Evolutionary conservation across 1,139 yeast genomes (phyloP).

Genomic region (Blastobotrys capitulatus): DNA sequence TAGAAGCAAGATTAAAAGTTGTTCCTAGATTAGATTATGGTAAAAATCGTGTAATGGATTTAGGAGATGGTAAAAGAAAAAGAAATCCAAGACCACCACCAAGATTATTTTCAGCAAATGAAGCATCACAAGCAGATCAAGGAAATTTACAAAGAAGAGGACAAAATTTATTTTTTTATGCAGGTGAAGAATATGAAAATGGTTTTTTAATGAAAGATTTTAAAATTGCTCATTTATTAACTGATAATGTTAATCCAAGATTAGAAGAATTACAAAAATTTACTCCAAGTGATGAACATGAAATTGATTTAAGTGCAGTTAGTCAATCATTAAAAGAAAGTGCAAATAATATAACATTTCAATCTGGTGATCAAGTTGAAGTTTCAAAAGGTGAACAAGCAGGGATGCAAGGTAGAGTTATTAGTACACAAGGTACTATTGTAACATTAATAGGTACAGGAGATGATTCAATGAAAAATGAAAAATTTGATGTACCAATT

Average conservation of each 20-base stretch:
- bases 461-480: slow-evolving; percentile 45
- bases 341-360: slow-evolving; percentile 58
- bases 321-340: slow-evolving; percentile 77
- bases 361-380: slow-evolving; percentile 92
- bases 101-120: slow-evolving; percentile 58
- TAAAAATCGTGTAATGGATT: slow-evolving; percentile 52
- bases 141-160: slow-evolving; percentile 64
- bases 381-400: slow-evolving; percentile 91
- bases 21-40: slow-evolving; percentile 95
- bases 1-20: slow-evolving; percentile 85
- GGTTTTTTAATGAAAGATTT: slow-evolving; percentile 86
- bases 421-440: slow-evolving; percentile 61
- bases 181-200: slow-evolving; percentile 82
- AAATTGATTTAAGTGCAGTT: slow-evolving; percentile 77
- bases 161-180: slow-evolving; percentile 65
- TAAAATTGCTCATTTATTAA: slow-evolving; percentile 72
- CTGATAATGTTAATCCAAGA: slow-evolving; percentile 80
- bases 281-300: slow-evolving; percentile 68
- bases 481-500: slow-evolving; percentile 67
- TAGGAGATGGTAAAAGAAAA: slow-evolving; percentile 43
- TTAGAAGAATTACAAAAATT: slow-evolving; percentile 85
- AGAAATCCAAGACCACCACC: slow-evolving; percentile 74
- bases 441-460: slow-evolving; percentile 52
- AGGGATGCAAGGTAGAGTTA: slow-evolving; percentile 77
- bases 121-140: slow-evolving; percentile 59